A percentile compares a stretch with the other conserved stretches of the same genome.
These are phyloP conservation scores for Remersonia thermophila DNA, from an alignment of 2,329 filamentous ascomycete species.

Conservation along the genomic window DNA sequence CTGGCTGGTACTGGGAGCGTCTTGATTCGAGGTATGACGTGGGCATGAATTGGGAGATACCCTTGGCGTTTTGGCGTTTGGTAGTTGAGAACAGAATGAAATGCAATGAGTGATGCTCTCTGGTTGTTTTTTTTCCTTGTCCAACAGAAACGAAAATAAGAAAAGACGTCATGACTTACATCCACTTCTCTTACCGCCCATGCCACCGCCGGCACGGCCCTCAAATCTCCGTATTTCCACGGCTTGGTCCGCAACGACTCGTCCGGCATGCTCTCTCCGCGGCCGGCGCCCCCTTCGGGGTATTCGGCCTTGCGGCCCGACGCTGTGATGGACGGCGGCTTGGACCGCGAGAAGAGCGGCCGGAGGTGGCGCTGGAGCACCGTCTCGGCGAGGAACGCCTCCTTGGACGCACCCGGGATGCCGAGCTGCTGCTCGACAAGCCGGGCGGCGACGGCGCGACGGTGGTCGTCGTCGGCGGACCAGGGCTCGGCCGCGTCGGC, in stretches of 20 bases:
- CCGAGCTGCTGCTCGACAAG: conserved; percentile 23
- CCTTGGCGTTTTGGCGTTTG: too few relatives aligned
- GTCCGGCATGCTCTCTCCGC: conserved; percentile 22
- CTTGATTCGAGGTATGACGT: too few relatives aligned
- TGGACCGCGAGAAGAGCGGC: conserved; percentile 51
- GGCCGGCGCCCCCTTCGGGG: conserved; percentile 24
- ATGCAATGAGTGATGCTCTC: too few relatives aligned
- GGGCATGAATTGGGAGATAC: conserved; percentile 3
- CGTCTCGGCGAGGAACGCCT: conserved; percentile 36
- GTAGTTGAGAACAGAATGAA: too few relatives aligned
- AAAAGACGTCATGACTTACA: conserved; percentile 24
- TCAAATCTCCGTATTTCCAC: conserved; percentile 46
- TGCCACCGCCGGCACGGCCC: conserved; percentile 42
- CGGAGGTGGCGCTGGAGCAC: conserved; percentile 53
- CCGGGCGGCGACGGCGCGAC: conserved; percentile 14
- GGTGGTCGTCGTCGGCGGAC: neutral
- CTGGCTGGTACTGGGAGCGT: too few relatives aligned
- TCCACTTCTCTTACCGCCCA: conserved; percentile 46
- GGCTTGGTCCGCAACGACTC: conserved; percentile 36
- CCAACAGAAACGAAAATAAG: neutral
- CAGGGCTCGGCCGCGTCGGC: conserved; percentile 18
- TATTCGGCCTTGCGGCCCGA: conserved; percentile 43
- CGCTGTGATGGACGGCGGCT: conserved; percentile 40
- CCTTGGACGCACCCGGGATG: conserved; percentile 10
- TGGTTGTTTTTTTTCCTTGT: neutral